Evolutionary conservation across 1,284 basidiomycete genomes (phyloP).

Genomic region (Termitomyces sp.): DNA sequence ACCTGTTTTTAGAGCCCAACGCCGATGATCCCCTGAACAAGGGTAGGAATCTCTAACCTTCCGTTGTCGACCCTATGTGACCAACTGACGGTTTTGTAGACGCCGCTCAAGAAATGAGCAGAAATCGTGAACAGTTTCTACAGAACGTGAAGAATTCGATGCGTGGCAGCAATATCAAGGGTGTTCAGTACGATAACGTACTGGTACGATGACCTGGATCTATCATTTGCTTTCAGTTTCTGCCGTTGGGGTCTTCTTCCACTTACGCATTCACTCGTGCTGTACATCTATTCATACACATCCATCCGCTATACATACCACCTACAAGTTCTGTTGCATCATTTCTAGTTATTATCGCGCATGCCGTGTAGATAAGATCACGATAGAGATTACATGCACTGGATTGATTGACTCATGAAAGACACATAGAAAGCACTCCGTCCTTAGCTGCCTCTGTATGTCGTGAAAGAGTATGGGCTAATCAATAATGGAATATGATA

Average conservation of each 20-base stretch:
- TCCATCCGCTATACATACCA: conserved; percentile 22
- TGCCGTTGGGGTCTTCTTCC: neutral
- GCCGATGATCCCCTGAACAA: conserved; percentile 99
- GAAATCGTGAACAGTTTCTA: conserved; percentile 77
- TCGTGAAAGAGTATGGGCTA: conserved; percentile 89
- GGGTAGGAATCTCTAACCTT: conserved; percentile 48
- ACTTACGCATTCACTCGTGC: conserved; percentile 12
- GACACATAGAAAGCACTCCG: neutral
- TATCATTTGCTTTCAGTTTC: conserved; percentile 8
- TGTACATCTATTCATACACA: conserved; percentile 15
- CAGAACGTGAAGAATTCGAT: conserved; percentile 82
- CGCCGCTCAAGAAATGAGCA: conserved; percentile 89
- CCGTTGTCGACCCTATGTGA: neutral
- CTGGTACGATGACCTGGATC: conserved; percentile 35
- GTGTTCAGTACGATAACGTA: conserved; percentile 76
- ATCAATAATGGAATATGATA: conserved; percentile 90
- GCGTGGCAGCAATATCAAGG: conserved; percentile 73
- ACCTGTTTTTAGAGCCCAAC: conserved; percentile 97
- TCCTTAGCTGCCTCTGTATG: conserved; percentile 78
- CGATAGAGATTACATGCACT: conserved; percentile 20
- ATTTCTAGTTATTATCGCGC: conserved; percentile 18
- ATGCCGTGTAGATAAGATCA: conserved; percentile 24
- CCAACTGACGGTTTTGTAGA: conserved; percentile 46
- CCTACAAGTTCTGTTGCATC: conserved; percentile 25
- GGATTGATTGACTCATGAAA: conserved; percentile 18